Base-by-base conservation (phyloP, 2,329 filamentous ascomycete genomes). In the Plectosphaerella sp. region DNA sequence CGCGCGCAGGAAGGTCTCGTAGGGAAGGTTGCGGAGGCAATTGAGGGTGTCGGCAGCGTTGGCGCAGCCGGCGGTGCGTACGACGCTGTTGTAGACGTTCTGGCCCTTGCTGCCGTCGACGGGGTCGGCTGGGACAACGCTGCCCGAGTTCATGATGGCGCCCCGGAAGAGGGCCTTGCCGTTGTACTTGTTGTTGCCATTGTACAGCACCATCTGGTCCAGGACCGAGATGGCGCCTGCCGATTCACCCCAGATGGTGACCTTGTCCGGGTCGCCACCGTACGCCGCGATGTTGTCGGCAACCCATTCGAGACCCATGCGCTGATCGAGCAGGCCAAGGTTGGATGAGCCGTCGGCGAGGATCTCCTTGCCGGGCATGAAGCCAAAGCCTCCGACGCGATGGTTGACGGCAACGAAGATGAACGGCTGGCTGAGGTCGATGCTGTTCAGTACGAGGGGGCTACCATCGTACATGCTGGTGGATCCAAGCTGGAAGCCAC, bases 371-470 rank as follows among this genome's bases (percentile, higher is more conserved):
- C 87, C 87, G 0, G 83, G 78, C 64, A 91, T 63, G 69, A 91
- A 91, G 0, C 88, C 89, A 55, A 91, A 91, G 0, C 83, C 87
- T 8, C 80, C 86, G 1, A 89, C 73, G 2, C 88, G 84, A 68
- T 95, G 92, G 70, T 91, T 92, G 62, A 92, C 83, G 0, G 85
- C 80, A 0, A 93, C 88, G 50, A 86, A 89, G 46, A 95, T 70
- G 56, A 93, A 83, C 0, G 86, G 84, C 67, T 88, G 82, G 33
- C 75, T 75, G 50, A 78, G 59, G 3, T 62, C 54, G 37, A 81
- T 63, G 3, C 74, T 79, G 15, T 72, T 70, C 1, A 62, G 50
- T 1, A 85, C 59, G 11, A 83, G 67, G 42, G 67, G 68, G 4
- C 71, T 65, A 4, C 68, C 79, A 54, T 84, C 79, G 57, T 83